Conservation (phyloP, 352 stramenopile species). For the Globisporangium yorkense region DNA sequence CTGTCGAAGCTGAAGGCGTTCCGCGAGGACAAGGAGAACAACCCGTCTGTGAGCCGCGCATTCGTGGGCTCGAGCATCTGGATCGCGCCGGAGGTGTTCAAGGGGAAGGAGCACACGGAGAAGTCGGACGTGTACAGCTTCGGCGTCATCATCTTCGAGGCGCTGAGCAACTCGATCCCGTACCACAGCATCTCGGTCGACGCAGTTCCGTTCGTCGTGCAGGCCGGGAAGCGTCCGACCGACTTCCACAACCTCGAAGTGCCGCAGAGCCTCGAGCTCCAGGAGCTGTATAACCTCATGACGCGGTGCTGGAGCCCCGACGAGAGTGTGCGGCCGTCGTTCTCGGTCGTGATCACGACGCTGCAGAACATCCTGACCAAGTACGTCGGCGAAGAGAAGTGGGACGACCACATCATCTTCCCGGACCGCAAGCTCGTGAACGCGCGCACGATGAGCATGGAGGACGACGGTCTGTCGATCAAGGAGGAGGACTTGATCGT, state of each 20-base stretch:
- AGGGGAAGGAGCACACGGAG: constrained; percentile 79
- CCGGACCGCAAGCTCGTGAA: constrained; percentile 72
- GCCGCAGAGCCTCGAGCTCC: constrained; percentile 38
- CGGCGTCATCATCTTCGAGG: constrained; percentile 78
- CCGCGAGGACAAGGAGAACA: constrained; percentile 44
- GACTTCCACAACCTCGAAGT: constrained; percentile 67
- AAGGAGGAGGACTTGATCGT: constrained; percentile 71
- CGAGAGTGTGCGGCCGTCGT: constrained; percentile 62
- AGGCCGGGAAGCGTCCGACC: constrained; percentile 68
- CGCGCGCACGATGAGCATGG: constrained; percentile 27
- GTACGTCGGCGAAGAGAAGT: constrained; percentile 69
- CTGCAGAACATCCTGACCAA: constrained; percentile 64
- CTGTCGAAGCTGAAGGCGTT: constrained; percentile 84
- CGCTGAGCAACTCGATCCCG: constrained; percentile 50
- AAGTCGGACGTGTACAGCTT: constrained; percentile 89
- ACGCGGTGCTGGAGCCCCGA: constrained; percentile 73
- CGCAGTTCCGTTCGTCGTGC: constrained; percentile 75
- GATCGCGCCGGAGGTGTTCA: constrained; percentile 89
- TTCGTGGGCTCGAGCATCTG: constrained; percentile 88
- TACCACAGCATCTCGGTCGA: constrained; percentile 79
- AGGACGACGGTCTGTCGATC: constrained; percentile 73
- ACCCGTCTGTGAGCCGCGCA: constrained; percentile 26
- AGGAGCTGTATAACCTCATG: constrained; percentile 70
- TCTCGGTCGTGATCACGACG: constrained; percentile 76
- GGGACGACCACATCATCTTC: constrained; percentile 82